Conservation (phyloP, 2,329 filamentous ascomycete genomes). For the Fusarium tanahbumbuense region DNA sequence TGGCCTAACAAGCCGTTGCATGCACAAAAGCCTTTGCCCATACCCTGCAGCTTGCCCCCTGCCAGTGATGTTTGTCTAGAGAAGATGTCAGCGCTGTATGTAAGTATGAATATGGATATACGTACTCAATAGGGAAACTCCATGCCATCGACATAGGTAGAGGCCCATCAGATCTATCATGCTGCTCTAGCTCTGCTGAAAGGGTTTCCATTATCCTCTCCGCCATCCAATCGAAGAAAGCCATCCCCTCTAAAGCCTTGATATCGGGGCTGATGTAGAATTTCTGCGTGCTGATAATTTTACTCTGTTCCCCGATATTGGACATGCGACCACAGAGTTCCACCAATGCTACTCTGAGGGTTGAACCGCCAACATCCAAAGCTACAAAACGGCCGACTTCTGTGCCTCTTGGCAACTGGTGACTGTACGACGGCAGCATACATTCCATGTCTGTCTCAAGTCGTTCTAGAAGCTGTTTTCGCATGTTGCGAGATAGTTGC, state of each 20-base stretch:
- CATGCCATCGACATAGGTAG: constrained; percentile 72
- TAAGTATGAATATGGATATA: background rate
- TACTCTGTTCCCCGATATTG: constrained; percentile 55
- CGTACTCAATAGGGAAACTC: constrained; percentile 75
- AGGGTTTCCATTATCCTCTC: constrained; percentile 68
- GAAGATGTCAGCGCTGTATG: constrained; percentile 40
- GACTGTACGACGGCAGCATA: constrained; percentile 75
- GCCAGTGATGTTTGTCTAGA: constrained; percentile 71
- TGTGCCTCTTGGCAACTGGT: constrained; percentile 69
- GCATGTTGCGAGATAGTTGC: constrained; percentile 62
- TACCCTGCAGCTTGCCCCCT: constrained; percentile 68
- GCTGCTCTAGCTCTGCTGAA: constrained; percentile 55
- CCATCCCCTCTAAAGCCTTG: constrained; percentile 67
- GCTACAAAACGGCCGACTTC: constrained; percentile 71
- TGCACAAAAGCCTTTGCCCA: constrained; percentile 75
- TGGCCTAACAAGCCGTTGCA: constrained; percentile 67
- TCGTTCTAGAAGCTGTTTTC: constrained; percentile 65
- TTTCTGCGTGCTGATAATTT: constrained; percentile 65
- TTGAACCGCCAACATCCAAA: constrained; percentile 77
- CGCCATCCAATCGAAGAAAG: constrained; percentile 77
- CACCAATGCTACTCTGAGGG: constrained; percentile 72
- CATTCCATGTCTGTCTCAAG: constrained; percentile 65
- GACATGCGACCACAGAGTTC: constrained; percentile 63
- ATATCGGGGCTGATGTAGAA: constrained; percentile 68
- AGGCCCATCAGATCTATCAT: constrained; percentile 54